A percentile compares a stretch with the other conserved stretches of the same genome.
phyloP scores from a whole-genome alignment of 2,329 filamentous ascomycete genomes.

The Epichloe sibirici region DNA sequence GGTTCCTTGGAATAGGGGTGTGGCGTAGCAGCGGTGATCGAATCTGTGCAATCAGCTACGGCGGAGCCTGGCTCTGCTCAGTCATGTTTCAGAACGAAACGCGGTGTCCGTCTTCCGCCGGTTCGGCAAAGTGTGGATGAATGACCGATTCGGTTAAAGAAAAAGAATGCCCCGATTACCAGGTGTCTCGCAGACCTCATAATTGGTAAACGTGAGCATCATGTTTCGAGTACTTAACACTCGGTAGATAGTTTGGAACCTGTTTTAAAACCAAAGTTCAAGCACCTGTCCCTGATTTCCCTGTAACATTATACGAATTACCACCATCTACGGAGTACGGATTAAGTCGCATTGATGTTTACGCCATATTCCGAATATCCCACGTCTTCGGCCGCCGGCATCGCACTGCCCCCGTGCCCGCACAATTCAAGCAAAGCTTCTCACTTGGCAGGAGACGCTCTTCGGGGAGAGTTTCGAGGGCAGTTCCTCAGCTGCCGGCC shows the following conservation, averaged over 20 bases:
- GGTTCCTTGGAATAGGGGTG: slow-evolving; percentile 17
- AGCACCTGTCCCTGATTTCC: neutral
- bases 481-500: neutral
- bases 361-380: neutral
- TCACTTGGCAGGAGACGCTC: neutral
- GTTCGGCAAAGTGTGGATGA: neutral
- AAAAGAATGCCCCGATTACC: neutral
- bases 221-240: no score
- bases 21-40: slow-evolving; percentile 20
- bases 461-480: neutral
- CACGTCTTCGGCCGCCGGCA: neutral
- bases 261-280: neutral
- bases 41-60: slow-evolving; percentile 20
- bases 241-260: neutral
- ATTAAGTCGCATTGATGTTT: neutral
- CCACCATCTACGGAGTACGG: neutral
- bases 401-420: neutral
- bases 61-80: slow-evolving; percentile 23
- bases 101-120: neutral
- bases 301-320: neutral
- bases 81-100: slow-evolving; percentile 12
- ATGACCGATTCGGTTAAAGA: neutral
- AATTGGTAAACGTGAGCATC: no score
- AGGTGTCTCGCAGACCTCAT: neutral
- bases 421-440: neutral